A percentile compares a stretch with the other conserved stretches of the same genome.
Conservation (phyloP, 73 alveolate genomes). For the Paramecium sexaurelia region DNA sequence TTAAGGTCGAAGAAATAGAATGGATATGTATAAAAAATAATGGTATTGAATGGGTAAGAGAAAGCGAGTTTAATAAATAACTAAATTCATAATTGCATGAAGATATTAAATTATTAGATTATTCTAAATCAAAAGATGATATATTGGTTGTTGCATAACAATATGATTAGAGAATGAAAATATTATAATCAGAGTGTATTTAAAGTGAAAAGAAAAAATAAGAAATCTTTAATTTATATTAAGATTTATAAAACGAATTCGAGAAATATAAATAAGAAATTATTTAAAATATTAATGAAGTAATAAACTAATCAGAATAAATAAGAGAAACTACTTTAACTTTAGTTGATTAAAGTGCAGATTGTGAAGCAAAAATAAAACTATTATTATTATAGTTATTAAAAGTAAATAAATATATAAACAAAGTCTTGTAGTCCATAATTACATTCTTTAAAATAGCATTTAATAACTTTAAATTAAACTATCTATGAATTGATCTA, state of each 20-base stretch:
- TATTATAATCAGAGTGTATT: neutral
- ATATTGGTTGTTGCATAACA: neutral
- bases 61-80: neutral
- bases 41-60: conserved; percentile 51
- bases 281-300: neutral
- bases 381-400: neutral
- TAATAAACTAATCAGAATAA: neutral
- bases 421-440: conserved; percentile 11
- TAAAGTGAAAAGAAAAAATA: neutral
- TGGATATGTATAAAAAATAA: conserved; percentile 13
- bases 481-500: conserved; percentile 1
- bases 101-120: conserved; percentile 25
- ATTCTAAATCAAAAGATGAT: conserved; percentile 37
- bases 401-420: neutral
- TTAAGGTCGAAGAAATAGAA: conserved; percentile 43
- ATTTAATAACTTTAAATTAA: conserved; percentile 5
- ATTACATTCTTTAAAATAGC: conserved; percentile 6
- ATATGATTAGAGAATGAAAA: conserved; percentile 46
- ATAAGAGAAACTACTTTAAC: conserved; percentile 14
- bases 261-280: conserved; percentile 1
- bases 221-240: neutral
- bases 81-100: neutral
- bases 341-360: neutral
- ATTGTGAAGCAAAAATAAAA: conserved; percentile 51
- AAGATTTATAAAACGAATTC: neutral